Evolutionary conservation across 2,329 filamentous ascomycete species (phyloP).

Genomic region (Westerdykella sp.): DNA sequence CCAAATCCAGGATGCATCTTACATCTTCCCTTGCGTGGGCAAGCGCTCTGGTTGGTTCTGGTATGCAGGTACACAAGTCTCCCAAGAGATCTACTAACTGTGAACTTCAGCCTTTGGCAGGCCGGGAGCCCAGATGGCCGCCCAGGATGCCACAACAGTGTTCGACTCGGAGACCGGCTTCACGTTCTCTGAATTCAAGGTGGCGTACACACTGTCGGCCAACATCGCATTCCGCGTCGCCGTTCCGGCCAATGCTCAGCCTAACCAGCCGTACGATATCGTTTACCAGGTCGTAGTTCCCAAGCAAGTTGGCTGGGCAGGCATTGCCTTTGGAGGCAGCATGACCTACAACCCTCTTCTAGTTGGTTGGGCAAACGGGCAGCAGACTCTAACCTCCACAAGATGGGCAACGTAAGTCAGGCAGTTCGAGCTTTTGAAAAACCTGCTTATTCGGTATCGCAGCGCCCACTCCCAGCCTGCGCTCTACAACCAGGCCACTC

Average conservation of each 20-base stretch:
- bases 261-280: slow-evolving; percentile 18
- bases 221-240: slow-evolving; percentile 28
- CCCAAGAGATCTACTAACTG: neutral
- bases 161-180: slow-evolving; percentile 28
- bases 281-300: slow-evolving; percentile 27
- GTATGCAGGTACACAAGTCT: slow-evolving; percentile 8
- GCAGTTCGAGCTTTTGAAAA: neutral
- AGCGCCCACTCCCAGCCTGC: slow-evolving; percentile 21
- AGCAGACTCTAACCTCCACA: slow-evolving; percentile 20
- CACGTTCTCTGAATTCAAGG: slow-evolving; percentile 28
- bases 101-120: slow-evolving; percentile 12
- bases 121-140: slow-evolving; percentile 5
- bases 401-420: slow-evolving; percentile 26
- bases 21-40: slow-evolving; percentile 10
- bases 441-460: neutral
- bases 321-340: slow-evolving; percentile 26
- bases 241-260: slow-evolving; percentile 15
- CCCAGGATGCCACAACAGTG: slow-evolving; percentile 7
- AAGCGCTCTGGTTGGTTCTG: slow-evolving; percentile 15
- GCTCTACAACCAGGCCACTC: slow-evolving; percentile 21
- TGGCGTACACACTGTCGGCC: slow-evolving; percentile 19
- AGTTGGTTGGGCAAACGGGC: slow-evolving; percentile 24
- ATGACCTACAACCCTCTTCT: slow-evolving; percentile 30
- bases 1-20: slow-evolving; percentile 17
- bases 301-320: slow-evolving; percentile 23